These are phyloP conservation scores for Mycena citricolor DNA, from an alignment of 1,284 basidiomycete species.

Conservation along the genomic window DNA sequence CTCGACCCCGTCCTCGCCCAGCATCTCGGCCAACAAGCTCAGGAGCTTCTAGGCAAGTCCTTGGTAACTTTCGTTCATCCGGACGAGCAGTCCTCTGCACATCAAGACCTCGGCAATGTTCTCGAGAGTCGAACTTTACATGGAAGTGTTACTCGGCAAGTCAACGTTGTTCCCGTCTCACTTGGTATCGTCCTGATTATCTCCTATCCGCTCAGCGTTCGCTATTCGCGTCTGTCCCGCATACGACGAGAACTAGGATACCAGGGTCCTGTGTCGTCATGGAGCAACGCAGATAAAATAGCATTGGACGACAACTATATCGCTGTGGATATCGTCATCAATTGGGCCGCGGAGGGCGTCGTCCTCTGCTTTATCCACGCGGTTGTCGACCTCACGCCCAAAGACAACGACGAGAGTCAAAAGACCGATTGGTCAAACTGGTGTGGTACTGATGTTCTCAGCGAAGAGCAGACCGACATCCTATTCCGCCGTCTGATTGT, in stretches of 20 bases:
- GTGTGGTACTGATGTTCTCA: conserved; percentile 80
- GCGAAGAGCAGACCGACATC: conserved; percentile 51
- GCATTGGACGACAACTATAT: conserved; percentile 80
- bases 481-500: conserved; percentile 59
- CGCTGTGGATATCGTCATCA: conserved; percentile 90
- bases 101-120: conserved; percentile 76
- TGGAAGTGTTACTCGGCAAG: conserved; percentile 88
- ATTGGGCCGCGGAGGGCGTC: conserved; percentile 89
- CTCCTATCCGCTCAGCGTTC: conserved; percentile 55
- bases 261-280: conserved; percentile 49
- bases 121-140: conserved; percentile 81
- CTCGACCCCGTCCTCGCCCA: conserved; percentile 82
- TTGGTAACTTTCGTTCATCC: conserved; percentile 90
- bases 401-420: conserved; percentile 77
- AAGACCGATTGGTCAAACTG: conserved; percentile 91
- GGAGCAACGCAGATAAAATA: conserved; percentile 68
- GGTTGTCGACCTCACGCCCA: conserved; percentile 71
- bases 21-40: conserved; percentile 76
- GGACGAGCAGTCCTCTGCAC: conserved; percentile 79
- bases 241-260: conserved; percentile 69
- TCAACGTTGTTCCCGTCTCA: conserved; percentile 19
- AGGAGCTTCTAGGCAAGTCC: conserved; percentile 69
- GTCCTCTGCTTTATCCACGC: conserved; percentile 96
- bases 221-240: conserved; percentile 70
- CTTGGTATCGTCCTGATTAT: conserved; percentile 18